Percentiles rank a stretch among this genome's conserved stretches.
phyloP scores from a whole-genome alignment of 306 rosid genomes.

The Luffa aegyptiaca region DNA sequence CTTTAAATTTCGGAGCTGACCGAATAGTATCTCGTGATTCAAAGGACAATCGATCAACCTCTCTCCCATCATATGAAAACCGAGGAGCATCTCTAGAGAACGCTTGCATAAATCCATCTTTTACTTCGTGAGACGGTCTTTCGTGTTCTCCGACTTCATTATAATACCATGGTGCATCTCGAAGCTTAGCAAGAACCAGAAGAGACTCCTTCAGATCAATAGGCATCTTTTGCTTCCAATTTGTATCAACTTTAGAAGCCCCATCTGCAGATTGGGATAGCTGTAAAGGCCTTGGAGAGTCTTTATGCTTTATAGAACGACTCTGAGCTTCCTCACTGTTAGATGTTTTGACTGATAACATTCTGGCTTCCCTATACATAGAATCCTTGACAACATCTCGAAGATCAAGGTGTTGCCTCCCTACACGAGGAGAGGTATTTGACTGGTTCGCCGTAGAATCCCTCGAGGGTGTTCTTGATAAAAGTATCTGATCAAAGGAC shows the following conservation, averaged over 20 bases:
- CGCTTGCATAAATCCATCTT: slow-evolving; percentile 37
- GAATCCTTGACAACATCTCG: slow-evolving; percentile 89
- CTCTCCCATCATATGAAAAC: slow-evolving; percentile 61
- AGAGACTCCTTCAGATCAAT: slow-evolving; percentile 61
- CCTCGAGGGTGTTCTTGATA: slow-evolving; percentile 54
- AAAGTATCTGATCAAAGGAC: slow-evolving; percentile 34
- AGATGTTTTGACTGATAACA: slow-evolving; percentile 30
- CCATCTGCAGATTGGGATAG: slow-evolving; percentile 37
- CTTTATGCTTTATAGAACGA: slow-evolving; percentile 35
- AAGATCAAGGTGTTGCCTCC: slow-evolving; percentile 57
- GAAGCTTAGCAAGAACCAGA: slow-evolving; percentile 66
- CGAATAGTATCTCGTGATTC: slow-evolving; percentile 58
- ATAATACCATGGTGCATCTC: slow-evolving; percentile 65
- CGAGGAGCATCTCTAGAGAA: slow-evolving; percentile 52
- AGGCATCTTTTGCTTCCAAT: slow-evolving; percentile 38
- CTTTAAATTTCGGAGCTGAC: slow-evolving; percentile 52
- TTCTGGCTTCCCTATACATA: slow-evolving; percentile 74
- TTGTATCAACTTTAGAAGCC: slow-evolving; percentile 29
- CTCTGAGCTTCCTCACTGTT: slow-evolving; percentile 36
- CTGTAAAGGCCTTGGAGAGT: slow-evolving; percentile 60
- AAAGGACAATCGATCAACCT: slow-evolving; percentile 44
- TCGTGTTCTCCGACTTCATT: slow-evolving; percentile 40
- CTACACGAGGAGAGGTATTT: slow-evolving; percentile 11
- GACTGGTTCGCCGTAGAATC: slow-evolving; percentile 16
- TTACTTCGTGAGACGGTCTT: slow-evolving; percentile 36